Evolutionary conservation across 768 basidiomycete genomes (phyloP).

Genomic region (Botryobasidium botryosum): DNA sequence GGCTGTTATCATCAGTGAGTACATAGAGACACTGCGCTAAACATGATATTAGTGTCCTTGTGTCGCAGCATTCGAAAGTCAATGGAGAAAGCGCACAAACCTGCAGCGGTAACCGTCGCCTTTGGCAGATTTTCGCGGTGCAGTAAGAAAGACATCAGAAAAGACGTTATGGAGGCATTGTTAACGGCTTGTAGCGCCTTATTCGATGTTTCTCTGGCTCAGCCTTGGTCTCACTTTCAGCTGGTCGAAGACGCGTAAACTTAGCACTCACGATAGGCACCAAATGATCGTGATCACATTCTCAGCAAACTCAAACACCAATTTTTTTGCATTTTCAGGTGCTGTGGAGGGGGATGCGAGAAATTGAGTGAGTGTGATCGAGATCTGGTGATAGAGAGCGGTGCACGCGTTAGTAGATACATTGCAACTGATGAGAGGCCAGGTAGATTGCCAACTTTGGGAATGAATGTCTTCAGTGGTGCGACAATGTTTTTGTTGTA

Average conservation of each 20-base stretch:
- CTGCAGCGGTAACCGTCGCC: slow-evolving; percentile 62
- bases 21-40: slow-evolving; percentile 86
- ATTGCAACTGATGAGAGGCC: no score
- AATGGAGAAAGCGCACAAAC: slow-evolving; percentile 24
- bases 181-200: slow-evolving; percentile 83
- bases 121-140: slow-evolving; percentile 51
- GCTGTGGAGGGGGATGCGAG: slow-evolving; percentile 34
- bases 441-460: slow-evolving; percentile 54
- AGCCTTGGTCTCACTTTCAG: slow-evolving; percentile 13
- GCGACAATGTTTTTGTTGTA: slow-evolving; percentile 86
- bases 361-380: slow-evolving; percentile 49
- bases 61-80: background rate
- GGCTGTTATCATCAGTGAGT: slow-evolving; percentile 78
- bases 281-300: slow-evolving; percentile 85
- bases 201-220: slow-evolving; percentile 69
- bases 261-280: slow-evolving; percentile 73
- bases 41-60: background rate
- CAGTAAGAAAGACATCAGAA: slow-evolving; percentile 79
- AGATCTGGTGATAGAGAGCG: slow-evolving; percentile 36
- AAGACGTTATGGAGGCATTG: slow-evolving; percentile 55
- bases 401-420: no score
- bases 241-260: background rate
- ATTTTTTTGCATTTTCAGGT: slow-evolving; percentile 50
- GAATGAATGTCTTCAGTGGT: slow-evolving; percentile 56
- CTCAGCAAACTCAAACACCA: slow-evolving; percentile 78